Base-by-base conservation (phyloP, 441 rosid genomes). In the Populus trichocarpa region DNA sequence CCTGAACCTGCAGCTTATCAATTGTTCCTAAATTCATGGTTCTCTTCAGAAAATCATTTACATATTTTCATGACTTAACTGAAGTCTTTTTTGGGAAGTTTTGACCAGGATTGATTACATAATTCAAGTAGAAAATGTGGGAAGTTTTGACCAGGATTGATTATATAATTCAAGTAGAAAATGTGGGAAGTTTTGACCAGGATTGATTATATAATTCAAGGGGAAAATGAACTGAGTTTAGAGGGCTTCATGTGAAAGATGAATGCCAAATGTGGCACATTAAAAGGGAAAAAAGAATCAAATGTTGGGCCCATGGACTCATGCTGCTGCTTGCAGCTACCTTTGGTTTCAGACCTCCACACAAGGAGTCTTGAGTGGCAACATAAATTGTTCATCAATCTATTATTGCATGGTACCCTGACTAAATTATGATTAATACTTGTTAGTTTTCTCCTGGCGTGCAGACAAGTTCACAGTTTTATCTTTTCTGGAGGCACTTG, bases 401-500 rank as follows among this genome's bases (percentile, higher is more conserved):
- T 26, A 30, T n/a, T 11, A 50, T 6, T n/a, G 64, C 30, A 67
- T 28, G 33, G 28, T 32, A 8, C 6, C 2, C 3, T 46, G 25
- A 69, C 67, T 53, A 38, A 30, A 46, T 13, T 12, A 40, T 33
- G 25, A 61, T 67, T 61, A 73, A 73, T 40, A 5, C 2, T 32
- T 64, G 11, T 23, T 14, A 9, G 30, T n/a, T 63, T 59, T 36
- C 35, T 57, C 63, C 50, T 82, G 69, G 38, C 57, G 13, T 75
- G 91, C 93, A 93, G 99, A 91, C 82, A 96, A 91, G 80, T 90
- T 90, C 85, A 92, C 94, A 0, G 98, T 96, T 33, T 40, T 78
- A 65, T 92, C 98, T 53, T 96, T 96, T 82, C 98, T 96, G 0
- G 99, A 96, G 90, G 99, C 98, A 32, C 97, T 96, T 11, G 97